Evolutionary conservation across 805 yeast genomes (phyloP), one percentile per base, ranked within the genome.

Genomic region (Cyberlindnera petersonii): DNA sequence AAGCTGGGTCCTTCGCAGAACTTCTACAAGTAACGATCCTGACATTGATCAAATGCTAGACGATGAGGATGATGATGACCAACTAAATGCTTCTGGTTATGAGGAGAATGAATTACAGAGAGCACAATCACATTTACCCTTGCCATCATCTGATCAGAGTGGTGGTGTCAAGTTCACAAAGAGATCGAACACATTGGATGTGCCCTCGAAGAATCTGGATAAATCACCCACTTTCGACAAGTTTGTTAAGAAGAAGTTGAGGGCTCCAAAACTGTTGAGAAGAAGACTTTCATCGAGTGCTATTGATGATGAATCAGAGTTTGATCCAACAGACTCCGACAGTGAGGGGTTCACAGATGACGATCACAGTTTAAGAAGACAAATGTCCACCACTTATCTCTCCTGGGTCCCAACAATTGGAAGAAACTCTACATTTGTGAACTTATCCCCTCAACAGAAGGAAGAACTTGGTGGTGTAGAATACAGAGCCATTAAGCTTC

Each of bases 401-500:
- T 88, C 97, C 0, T 88, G 95, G 86, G 74, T 74, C 23, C 97
- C 98, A 3, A 85, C 93, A 0, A 74, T 93, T 24, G 98, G 96
- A 9, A 74, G 97, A 60, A 93, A 93, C 61, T 91, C 98, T 0
- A 82, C 89, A 0, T 93, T 93, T 67, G 83, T 87, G 2, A 83
- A 83, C 13, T 61, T 93, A 30, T 77, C 86, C 3, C 86, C 79
- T 26, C 80, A 74, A 18, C 98, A 93, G 59, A 88, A 86, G 53
- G 94, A 85, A 43, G 99, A 93, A 59, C 65, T 93, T 26, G 99
- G 98, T 26, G 99, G 98, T 35, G 96, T 93, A 13, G 99, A 93
- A 56, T 93, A 93, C 58, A 73, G 97, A 31, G 87, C 99, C 0
- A 72, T 86, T 42, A 87, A 87, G 55, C 64, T 88, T 9, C 64